Evolutionary conservation across 139 green algal genomes (phyloP), one percentile per base, ranked within the genome.

Genomic region (Chlamydomonas schloesseri): DNA sequence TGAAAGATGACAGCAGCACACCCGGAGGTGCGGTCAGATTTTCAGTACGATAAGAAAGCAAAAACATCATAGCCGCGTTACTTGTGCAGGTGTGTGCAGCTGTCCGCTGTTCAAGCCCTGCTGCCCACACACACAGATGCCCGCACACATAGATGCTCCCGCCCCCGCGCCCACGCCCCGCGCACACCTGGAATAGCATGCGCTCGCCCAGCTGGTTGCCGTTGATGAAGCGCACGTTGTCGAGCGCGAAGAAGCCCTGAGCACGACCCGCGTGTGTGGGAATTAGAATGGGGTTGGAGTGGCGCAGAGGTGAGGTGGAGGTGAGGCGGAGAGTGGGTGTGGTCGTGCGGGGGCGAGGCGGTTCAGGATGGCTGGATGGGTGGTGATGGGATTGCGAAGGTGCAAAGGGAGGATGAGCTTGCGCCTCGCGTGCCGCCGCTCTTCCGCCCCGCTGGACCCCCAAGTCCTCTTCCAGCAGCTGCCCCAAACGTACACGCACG

Each of bases 211-310:
- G 71, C 89, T 94, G 91, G 87, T 94, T 94, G n/a, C 91, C 91
- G 72, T 94, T 94, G 37, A 94, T 90, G 82, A 93, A 94, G 77
- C 91, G 89, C 71, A 94, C 91, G 57, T 92, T 73, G 71, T 94
- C 91, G 37, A 92, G 34, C 1, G 87, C 87, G 17, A 65, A 78
- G 71, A 92, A 94, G 88, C 91, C 81, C 89, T 71, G 64, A n/a
- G n/a, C n/a, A n/a, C n/a, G n/a, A n/a, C n/a, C n/a, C 14, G 42
- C 6, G 42, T 50, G 42, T 8, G 42, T 50, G 42, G 64, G 64
- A n/a, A n/a, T n/a, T n/a, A n/a, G n/a, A n/a, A n/a, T 24, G 64
- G n/a, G 62, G 3, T 8, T 17, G 55, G 6, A 2, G 55, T 24
- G 55, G 42, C 6, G 42, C 8, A 50, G 6, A 11, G 55, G 55